Evolutionary conservation across 345 rosid species (phyloP).

Genomic region (Eucalyptus victrix): DNA sequence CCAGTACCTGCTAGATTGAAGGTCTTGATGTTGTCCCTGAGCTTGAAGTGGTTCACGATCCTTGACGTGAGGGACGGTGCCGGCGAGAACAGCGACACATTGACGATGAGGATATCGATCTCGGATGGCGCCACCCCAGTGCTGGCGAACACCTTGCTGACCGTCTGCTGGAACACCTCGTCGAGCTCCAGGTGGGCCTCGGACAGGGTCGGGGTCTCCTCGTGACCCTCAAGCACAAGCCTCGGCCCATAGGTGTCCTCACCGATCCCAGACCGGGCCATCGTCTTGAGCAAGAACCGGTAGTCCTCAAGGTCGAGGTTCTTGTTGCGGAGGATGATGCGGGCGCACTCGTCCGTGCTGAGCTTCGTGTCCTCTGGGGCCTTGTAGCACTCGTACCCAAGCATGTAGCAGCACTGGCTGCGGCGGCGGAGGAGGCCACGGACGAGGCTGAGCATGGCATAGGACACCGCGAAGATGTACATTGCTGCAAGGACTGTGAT

Average conservation of each 20-base stretch:
- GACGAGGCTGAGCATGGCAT: slow-evolving; percentile 1
- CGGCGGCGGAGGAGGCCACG: slow-evolving; percentile 14
- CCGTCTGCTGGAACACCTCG: slow-evolving; percentile 38
- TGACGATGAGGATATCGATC: slow-evolving; percentile 51
- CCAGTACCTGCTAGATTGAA: slow-evolving; percentile 68
- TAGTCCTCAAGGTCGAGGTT: slow-evolving; percentile 50
- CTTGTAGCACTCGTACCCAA: slow-evolving; percentile 60
- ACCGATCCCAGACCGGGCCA: slow-evolving; percentile 60
- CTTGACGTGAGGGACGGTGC: slow-evolving; percentile 56
- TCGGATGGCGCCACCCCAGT: slow-evolving; percentile 36
- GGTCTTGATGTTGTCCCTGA: slow-evolving; percentile 48
- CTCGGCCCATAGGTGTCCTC: slow-evolving; percentile 59
- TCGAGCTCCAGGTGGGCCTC: slow-evolving; percentile 47
- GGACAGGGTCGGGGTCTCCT: slow-evolving; percentile 17
- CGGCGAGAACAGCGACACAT: slow-evolving; percentile 56
- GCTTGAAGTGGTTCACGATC: slow-evolving; percentile 51
- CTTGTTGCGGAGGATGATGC: slow-evolving; percentile 31
- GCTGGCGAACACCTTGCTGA: slow-evolving; percentile 40
- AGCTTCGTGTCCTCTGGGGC: slow-evolving; percentile 33
- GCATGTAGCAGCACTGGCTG: slow-evolving; percentile 41
- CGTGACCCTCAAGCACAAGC: slow-evolving; percentile 38
- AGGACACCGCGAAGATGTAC: slow-evolving; percentile 8
- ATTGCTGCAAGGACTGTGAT: slow-evolving; percentile 1
- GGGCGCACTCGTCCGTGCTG: slow-evolving; percentile 30
- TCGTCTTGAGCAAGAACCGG: slow-evolving; percentile 49